phyloP scores from a whole-genome alignment of 768 basidiomycete genomes.

The Psilocybe azurescens region DNA sequence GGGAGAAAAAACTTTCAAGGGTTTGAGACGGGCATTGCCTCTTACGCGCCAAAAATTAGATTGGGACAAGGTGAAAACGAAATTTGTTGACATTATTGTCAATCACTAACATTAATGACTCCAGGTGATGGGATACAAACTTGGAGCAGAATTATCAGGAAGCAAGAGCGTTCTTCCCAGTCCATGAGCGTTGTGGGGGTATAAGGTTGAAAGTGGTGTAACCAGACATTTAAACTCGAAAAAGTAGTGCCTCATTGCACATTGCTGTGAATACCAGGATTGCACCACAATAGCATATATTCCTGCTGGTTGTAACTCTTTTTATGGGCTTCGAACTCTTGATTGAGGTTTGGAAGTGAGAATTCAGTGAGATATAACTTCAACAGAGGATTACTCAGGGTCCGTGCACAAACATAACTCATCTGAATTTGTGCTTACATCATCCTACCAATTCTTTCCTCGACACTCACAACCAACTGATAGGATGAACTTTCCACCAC shows the following conservation, averaged over 20 bases:
- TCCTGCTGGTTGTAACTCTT: background rate
- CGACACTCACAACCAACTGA: slow-evolving; percentile 32
- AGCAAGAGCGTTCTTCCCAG: slow-evolving; percentile 60
- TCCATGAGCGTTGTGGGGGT: background rate
- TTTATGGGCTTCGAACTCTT: background rate
- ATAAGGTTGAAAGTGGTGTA: background rate
- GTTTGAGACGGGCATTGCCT: slow-evolving; percentile 87
- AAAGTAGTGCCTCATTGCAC: too few species aligned
- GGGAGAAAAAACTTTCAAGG: slow-evolving; percentile 93
- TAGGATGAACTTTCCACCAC: slow-evolving; percentile 64
- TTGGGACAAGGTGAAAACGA: slow-evolving; percentile 81
- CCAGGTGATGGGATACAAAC: slow-evolving; percentile 65
- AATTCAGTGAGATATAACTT: too few species aligned
- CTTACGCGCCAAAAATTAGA: slow-evolving; percentile 93
- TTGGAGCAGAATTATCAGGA: slow-evolving; percentile 77
- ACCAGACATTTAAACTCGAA: background rate
- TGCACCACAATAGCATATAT: too few species aligned
- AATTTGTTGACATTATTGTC: background rate
- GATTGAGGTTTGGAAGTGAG: background rate
- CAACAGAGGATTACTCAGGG: slow-evolving; percentile 25
- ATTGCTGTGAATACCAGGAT: too few species aligned
- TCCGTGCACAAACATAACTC: slow-evolving; percentile 42
- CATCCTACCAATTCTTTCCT: slow-evolving; percentile 45
- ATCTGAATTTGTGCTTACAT: slow-evolving; percentile 40
- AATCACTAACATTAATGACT: background rate